Evolutionary conservation across 495 filamentous ascomycete genomes (phyloP), one percentile per base, ranked within the genome.

Genomic region (Aspergillus incahuasiensis): DNA sequence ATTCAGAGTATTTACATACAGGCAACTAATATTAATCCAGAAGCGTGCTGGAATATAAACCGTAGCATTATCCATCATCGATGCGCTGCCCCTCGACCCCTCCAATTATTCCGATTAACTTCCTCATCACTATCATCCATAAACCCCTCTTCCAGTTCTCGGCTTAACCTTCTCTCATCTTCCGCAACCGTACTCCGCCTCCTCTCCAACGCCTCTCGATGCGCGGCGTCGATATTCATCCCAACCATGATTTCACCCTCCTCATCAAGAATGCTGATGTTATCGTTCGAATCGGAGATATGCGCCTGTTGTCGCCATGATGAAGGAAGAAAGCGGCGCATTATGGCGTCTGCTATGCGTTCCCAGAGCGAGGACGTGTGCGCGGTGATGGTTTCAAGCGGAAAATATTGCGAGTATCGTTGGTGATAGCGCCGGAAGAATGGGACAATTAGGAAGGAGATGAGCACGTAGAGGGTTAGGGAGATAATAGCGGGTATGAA

Each of bases 61-160:
- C n/a, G n/a, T n/a, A n/a, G n/a, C n/a, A n/a, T n/a, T n/a, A n/a
- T n/a, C 1, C 12, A 20, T 56, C 46, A 55, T 6, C 46, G 30
- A 35, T 12, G 45, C 9, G 8, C n/a, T n/a, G n/a, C 12, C 6
- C 52, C 48, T 15, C 46, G 20, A 0, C 20, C 16, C 34, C 34
- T 40, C 42, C 30, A 56, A 47, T 53, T 38, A 13, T 44, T 24
- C 12, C 35, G 39, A 24, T 44, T 22, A 15, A 28, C 42, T 22
- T 80, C 79, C n/a, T 90, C 87, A 55, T 88, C 85, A 66, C 89
- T 91, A 64, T 90, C 87, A 72, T 91, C 87, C 75, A 82, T 84
- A 65, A 95, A 95, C 1, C 88, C 90, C 55, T 89, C 82, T 68
- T 94, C 90, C 52, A 95, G 66, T 34, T 96, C 91, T 66, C 90